phyloP scores from a whole-genome alignment of 495 filamentous ascomycete species.

The Penicillium atrosanguineum region DNA sequence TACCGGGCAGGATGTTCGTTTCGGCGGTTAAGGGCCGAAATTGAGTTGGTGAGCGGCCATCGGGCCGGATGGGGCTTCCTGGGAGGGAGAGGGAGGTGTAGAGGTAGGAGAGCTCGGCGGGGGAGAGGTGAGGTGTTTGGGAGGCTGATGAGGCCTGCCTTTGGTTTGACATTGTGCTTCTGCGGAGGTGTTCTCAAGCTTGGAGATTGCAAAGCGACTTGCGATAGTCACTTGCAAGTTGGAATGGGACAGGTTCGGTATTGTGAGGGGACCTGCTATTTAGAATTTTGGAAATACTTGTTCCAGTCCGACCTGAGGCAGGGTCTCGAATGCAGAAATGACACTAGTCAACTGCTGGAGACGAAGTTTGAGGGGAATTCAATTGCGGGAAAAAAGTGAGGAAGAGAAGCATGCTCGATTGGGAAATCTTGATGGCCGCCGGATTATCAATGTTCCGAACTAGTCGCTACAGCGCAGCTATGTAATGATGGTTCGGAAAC shows the following conservation, averaged over 20 bases:
- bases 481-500: neutral
- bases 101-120: constrained; percentile 94
- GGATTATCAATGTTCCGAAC: constrained; percentile 33
- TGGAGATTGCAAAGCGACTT: neutral
- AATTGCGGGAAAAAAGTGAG: constrained; percentile 18
- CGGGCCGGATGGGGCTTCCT: constrained; percentile 81
- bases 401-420: constrained; percentile 26
- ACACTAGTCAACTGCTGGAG: neutral
- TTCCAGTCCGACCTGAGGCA: neutral
- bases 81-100: constrained; percentile 77
- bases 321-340: neutral
- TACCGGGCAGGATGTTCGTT: constrained; percentile 78
- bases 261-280: neutral
- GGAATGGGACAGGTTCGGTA: neutral
- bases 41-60: constrained; percentile 75
- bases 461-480: neutral
- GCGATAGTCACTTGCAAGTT: neutral
- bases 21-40: constrained; percentile 92
- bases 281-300: neutral
- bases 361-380: constrained; percentile 1
- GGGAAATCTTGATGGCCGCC: constrained; percentile 36
- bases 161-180: constrained; percentile 35
- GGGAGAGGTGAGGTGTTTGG: constrained; percentile 69
- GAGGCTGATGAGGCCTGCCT: constrained; percentile 46
- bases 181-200: neutral